Evolutionary conservation across 2,329 filamentous ascomycete genomes (phyloP).

Genomic region (Colletotrichum spinosum): DNA sequence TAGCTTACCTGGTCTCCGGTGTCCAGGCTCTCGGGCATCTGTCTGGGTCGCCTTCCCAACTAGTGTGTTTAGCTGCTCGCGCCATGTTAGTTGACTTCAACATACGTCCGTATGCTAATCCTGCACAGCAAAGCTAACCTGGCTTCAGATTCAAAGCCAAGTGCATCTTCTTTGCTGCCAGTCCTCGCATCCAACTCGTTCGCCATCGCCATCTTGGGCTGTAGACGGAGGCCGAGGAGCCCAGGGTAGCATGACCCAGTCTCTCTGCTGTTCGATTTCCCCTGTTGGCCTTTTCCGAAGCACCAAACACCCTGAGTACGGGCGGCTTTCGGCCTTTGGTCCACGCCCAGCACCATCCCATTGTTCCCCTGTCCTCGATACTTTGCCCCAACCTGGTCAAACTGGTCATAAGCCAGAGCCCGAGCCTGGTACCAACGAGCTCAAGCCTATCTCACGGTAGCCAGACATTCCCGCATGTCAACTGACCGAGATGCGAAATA

Average conservation of each 20-base stretch:
- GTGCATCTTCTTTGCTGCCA: neutral
- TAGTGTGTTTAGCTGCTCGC: slow-evolving; percentile 8
- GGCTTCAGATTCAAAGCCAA: neutral
- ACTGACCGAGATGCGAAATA: neutral
- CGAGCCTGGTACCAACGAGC: neutral
- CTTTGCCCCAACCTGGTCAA: too few species aligned
- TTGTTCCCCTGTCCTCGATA: too few species aligned
- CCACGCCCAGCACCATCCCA: too few species aligned
- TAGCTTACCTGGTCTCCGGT: neutral
- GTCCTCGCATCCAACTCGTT: too few species aligned
- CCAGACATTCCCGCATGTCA: neutral
- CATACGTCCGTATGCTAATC: slow-evolving; percentile 34
- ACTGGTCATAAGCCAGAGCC: too few species aligned
- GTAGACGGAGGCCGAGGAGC: too few species aligned
- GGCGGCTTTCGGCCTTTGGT: too few species aligned
- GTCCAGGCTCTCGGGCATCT: neutral
- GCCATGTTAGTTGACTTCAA: slow-evolving; percentile 16
- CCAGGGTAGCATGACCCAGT: too few species aligned
- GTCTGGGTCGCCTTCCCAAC: neutral
- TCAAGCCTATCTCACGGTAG: neutral
- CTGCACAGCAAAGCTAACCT: slow-evolving; percentile 5
- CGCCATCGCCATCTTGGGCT: too few species aligned
- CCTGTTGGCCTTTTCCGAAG: too few species aligned
- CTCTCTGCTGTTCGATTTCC: too few species aligned
- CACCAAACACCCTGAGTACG: too few species aligned